A percentile compares a stretch with the other conserved stretches of the same genome.
phyloP scores from a whole-genome alignment of 1,139 yeast species.

The Hyphopichia fennica region DNA sequence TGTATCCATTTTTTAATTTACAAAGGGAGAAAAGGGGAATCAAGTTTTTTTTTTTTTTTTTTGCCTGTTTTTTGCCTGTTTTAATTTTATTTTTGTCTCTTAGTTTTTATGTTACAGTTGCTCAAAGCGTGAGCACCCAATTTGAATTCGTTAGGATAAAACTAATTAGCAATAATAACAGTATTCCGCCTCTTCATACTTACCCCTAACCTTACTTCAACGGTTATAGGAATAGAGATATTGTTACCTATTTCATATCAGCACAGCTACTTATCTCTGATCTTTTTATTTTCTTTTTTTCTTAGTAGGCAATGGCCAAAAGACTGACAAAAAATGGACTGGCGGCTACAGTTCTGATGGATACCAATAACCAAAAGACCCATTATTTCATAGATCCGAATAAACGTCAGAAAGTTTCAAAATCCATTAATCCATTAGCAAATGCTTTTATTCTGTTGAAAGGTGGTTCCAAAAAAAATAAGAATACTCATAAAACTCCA shows the following conservation, averaged over 20 bases:
- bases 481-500: slow-evolving; percentile 19
- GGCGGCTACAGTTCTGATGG: not conserved
- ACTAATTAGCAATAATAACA: not conserved
- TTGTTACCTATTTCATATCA: no score
- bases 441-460: not conserved
- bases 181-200: no score
- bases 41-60: not conserved
- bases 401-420: not conserved
- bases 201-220: not conserved
- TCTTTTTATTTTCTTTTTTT: no score
- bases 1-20: not conserved
- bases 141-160: not conserved
- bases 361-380: slow-evolving; percentile 4
- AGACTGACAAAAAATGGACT: not conserved
- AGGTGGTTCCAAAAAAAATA: not conserved
- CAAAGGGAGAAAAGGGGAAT: not conserved
- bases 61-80: no score
- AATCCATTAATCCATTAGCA: not conserved
- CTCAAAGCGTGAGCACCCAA: not conserved
- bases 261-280: no score
- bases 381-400: slow-evolving; percentile 4
- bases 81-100: no score
- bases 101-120: not conserved
- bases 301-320: not conserved
- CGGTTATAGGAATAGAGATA: no score